Conservation (phyloP, 2,329 filamentous ascomycete genomes). For the Calonectria pteridis region DNA sequence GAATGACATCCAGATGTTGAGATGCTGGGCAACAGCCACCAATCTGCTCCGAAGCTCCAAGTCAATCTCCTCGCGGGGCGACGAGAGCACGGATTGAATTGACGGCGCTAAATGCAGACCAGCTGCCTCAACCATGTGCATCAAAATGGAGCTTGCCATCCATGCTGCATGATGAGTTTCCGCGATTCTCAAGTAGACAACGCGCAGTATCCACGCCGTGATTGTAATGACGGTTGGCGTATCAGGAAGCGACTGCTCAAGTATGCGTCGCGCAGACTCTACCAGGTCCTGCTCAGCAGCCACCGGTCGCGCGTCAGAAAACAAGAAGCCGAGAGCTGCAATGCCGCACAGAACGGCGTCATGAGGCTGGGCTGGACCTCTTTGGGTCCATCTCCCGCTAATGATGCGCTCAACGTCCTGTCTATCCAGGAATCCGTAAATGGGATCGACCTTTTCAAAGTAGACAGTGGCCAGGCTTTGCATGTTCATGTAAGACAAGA, state of each 20-base stretch:
- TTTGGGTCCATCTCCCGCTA: conserved; percentile 49
- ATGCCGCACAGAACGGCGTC: conserved; percentile 63
- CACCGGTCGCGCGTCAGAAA: conserved; percentile 58
- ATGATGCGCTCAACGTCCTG: conserved; percentile 48
- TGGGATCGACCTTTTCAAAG: conserved; percentile 65
- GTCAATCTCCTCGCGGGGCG: conserved; percentile 44
- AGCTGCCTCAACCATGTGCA: conserved; percentile 70
- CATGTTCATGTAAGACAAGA: conserved; percentile 63
- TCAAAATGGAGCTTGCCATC: conserved; percentile 68
- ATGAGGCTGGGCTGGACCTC: conserved; percentile 31
- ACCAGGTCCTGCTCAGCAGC: conserved; percentile 59
- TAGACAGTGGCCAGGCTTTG: conserved; percentile 58
- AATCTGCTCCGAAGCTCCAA: conserved; percentile 57
- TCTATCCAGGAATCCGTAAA: conserved; percentile 63
- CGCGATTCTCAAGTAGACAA: conserved; percentile 65
- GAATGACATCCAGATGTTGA: conserved; percentile 71
- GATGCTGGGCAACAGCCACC: conserved; percentile 65
- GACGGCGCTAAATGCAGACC: conserved; percentile 58
- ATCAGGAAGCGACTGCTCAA: conserved; percentile 55
- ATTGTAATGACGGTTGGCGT: conserved; percentile 54
- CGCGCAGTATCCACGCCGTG: conserved; percentile 65
- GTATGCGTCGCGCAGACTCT: conserved; percentile 57
- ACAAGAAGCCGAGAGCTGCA: conserved; percentile 66
- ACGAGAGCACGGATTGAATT: conserved; percentile 41
- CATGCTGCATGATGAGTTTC: conserved; percentile 66